Percentiles rank a stretch among this genome's conserved stretches.
These are phyloP conservation scores for Gelatoporia subvermispora DNA, from an alignment of 768 basidiomycete species.

Conservation along the genomic window DNA sequence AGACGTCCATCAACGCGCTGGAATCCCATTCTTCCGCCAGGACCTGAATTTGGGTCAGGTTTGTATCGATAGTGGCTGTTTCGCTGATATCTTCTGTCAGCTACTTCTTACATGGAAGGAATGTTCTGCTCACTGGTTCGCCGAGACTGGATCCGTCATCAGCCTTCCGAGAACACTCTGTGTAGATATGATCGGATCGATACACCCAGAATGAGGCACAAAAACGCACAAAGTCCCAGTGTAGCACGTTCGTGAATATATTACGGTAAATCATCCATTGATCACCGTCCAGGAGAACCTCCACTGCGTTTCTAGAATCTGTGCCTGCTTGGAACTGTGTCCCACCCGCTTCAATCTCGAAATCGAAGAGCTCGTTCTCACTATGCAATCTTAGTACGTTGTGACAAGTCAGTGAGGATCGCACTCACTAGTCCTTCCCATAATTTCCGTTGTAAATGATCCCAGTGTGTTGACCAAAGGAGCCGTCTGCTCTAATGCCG, in stretches of 20 bases:
- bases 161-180: constrained; percentile 59
- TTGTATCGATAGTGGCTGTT: constrained; percentile 47
- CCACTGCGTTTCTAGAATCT: constrained; percentile 39
- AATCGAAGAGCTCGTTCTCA: constrained; percentile 50
- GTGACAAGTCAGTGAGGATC: neutral
- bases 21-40: constrained; percentile 52
- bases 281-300: constrained; percentile 46
- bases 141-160: constrained; percentile 52
- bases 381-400: constrained; percentile 24
- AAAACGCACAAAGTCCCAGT: constrained; percentile 63
- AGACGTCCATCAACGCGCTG: constrained; percentile 32
- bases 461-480: constrained; percentile 46
- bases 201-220: neutral
- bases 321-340: constrained; percentile 43
- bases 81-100: constrained; percentile 34
- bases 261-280: constrained; percentile 66
- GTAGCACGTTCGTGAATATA: constrained; percentile 44
- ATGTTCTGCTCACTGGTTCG: constrained; percentile 29
- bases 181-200: neutral
- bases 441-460: constrained; percentile 72
- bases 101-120: neutral
- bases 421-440: constrained; percentile 39
- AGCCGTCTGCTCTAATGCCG: constrained; percentile 44
- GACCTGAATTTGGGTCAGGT: constrained; percentile 45
- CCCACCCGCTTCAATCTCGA: constrained; percentile 55